phyloP scores from a whole-genome alignment of 1,139 yeast species.

The Sugiyamaella novakii region DNA sequence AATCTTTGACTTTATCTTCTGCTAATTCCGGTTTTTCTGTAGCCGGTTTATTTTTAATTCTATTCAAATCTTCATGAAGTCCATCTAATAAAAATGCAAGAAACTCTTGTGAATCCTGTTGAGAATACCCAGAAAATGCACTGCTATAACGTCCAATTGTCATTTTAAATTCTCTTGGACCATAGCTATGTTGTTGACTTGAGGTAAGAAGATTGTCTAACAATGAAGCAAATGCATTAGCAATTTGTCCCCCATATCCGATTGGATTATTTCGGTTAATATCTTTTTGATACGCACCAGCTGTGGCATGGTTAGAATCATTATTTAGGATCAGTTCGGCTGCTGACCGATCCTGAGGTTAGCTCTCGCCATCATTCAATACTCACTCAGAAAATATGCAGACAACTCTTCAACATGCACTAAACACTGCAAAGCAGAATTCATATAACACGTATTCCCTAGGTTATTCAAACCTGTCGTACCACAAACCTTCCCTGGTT shows the following conservation, averaged over 20 bases:
- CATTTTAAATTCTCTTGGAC: slow-evolving; percentile 78
- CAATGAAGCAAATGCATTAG: slow-evolving; percentile 69
- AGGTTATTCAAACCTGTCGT: slow-evolving; percentile 71
- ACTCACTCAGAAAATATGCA: slow-evolving; percentile 56
- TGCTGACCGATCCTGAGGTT: background rate
- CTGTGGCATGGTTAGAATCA: background rate
- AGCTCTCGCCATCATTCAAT: background rate
- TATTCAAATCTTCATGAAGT: slow-evolving; percentile 87
- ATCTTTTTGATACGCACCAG: slow-evolving; percentile 58
- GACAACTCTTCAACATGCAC: slow-evolving; percentile 84
- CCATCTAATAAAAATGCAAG: slow-evolving; percentile 89
- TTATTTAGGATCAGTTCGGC: background rate
- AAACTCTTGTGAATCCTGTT: slow-evolving; percentile 96
- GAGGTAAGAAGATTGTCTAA: slow-evolving; percentile 48
- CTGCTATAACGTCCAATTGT: slow-evolving; percentile 79
- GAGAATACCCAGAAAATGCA: slow-evolving; percentile 84
- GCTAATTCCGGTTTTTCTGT: slow-evolving; percentile 84
- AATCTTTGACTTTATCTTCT: slow-evolving; percentile 58
- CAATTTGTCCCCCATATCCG: slow-evolving; percentile 82
- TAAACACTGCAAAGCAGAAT: slow-evolving; percentile 90
- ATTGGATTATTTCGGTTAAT: slow-evolving; percentile 77
- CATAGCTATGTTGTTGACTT: slow-evolving; percentile 39
- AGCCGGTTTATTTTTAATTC: slow-evolving; percentile 79
- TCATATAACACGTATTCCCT: slow-evolving; percentile 97
- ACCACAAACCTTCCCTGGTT: slow-evolving; percentile 41